These are phyloP conservation scores for Spergularia bocconei DNA, from an alignment of 148 eudicot genomes.

Conservation along the genomic window DNA sequence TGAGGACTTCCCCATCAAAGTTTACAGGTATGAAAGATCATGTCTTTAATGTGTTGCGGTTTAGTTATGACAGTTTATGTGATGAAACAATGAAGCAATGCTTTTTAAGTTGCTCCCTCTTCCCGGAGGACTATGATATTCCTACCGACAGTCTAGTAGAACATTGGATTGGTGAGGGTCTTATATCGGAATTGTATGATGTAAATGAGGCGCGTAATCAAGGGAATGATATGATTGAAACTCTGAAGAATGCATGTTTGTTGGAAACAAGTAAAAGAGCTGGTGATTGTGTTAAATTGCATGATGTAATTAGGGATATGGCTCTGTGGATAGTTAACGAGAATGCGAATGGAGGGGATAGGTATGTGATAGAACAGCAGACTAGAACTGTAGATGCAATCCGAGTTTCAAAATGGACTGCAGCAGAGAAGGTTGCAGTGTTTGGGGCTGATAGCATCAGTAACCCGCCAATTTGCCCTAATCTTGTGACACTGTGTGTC, in stretches of 20 bases:
- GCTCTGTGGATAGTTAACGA: slow-evolving; percentile 24
- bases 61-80: slow-evolving; percentile 30
- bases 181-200: slow-evolving; percentile 15
- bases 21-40: slow-evolving; percentile 28
- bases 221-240: slow-evolving; percentile 22
- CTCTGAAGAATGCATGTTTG: slow-evolving; percentile 21
- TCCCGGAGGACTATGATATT: slow-evolving; percentile 25
- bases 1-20: slow-evolving; percentile 17
- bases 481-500: slow-evolving; percentile 18
- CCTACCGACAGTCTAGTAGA: slow-evolving; percentile 7
- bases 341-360: slow-evolving; percentile 6
- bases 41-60: slow-evolving; percentile 26
- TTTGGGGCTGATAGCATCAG: slow-evolving; percentile 11
- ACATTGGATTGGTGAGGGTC: slow-evolving; percentile 35
- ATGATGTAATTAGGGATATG: slow-evolving; percentile 28
- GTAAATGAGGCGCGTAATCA: slow-evolving; percentile 12
- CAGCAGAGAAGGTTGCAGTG: slow-evolving; percentile 13
- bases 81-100: slow-evolving; percentile 22
- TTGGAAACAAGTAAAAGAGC: slow-evolving; percentile 7
- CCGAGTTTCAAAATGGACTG: slow-evolving; percentile 12
- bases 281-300: slow-evolving; percentile 15
- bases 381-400: slow-evolving; percentile 7
- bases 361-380: slow-evolving; percentile 6
- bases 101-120: slow-evolving; percentile 22
- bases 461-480: slow-evolving; percentile 14